Conservation (phyloP, 352 stramenopile species). For the Phytophthora melonis region DNA sequence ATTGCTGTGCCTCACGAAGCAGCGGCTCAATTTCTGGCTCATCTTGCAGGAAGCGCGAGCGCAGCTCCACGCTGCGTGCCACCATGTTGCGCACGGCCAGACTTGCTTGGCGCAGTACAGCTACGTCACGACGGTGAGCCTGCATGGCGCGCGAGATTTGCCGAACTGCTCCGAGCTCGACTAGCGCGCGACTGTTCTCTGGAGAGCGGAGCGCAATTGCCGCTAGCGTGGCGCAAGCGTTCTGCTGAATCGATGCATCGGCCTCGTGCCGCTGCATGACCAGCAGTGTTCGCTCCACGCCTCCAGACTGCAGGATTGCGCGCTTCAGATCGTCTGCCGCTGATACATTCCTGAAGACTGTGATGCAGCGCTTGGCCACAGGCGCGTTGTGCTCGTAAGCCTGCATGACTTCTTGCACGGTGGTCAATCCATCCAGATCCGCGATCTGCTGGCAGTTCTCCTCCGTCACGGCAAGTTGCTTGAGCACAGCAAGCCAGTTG, state of each 20-base stretch:
- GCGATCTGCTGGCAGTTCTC: constrained; percentile 80
- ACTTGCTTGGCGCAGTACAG: constrained; percentile 76
- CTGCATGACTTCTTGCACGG: constrained; percentile 67
- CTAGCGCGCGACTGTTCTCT: constrained; percentile 64
- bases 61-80: constrained; percentile 65
- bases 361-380: constrained; percentile 74
- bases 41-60: constrained; percentile 68
- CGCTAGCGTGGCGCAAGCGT: constrained; percentile 79
- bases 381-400: constrained; percentile 54
- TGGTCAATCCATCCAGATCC: constrained; percentile 59
- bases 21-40: constrained; percentile 69
- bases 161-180: constrained; percentile 55
- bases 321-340: constrained; percentile 78
- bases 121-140: constrained; percentile 49
- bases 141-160: constrained; percentile 70
- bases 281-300: constrained; percentile 59
- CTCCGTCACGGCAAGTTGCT: constrained; percentile 82
- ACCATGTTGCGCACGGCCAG: constrained; percentile 86
- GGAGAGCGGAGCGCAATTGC: constrained; percentile 74
- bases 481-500: constrained; percentile 75
- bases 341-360: constrained; percentile 77
- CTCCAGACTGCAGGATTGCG: constrained; percentile 64
- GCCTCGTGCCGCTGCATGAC: constrained; percentile 61
- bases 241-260: constrained; percentile 70
- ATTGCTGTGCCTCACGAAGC: constrained; percentile 67